Percentiles rank a stretch among this genome's conserved stretches.
Evolutionary conservation across 2,329 filamentous ascomycete genomes (phyloP).

Genomic region (Cyphellophora europaea): DNA sequence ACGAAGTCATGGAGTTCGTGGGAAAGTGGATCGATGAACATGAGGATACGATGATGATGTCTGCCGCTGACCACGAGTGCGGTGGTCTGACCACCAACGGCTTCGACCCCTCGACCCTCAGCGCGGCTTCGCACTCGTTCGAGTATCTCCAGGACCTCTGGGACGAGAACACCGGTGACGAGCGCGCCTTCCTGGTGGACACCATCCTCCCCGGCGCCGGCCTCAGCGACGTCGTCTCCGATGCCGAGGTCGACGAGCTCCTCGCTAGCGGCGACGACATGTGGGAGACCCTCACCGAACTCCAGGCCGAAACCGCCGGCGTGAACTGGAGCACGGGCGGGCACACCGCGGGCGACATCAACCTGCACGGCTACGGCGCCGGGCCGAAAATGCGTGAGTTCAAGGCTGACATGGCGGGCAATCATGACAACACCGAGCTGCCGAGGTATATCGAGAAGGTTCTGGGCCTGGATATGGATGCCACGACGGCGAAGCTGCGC

Average conservation of each 20-base stretch:
- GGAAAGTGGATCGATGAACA: not conserved
- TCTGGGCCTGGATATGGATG: not conserved
- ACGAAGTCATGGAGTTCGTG: not conserved
- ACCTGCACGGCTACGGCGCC: not conserved
- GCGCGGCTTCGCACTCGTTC: not conserved
- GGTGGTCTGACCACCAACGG: constrained; percentile 1
- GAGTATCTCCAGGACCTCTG: constrained; percentile 1
- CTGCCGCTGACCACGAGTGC: not conserved
- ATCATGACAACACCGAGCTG: constrained; percentile 1
- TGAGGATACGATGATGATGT: not conserved
- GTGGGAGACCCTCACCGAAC: not conserved
- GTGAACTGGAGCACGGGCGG: not conserved
- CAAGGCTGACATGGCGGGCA: not conserved
- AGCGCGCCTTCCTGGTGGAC: not conserved
- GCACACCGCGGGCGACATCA: not conserved
- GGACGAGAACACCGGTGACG: not conserved
- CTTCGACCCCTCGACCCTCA: not conserved
- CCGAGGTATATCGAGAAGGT: constrained; percentile 1
- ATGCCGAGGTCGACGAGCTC: not conserved
- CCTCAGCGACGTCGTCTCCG: not conserved
- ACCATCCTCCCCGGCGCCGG: not conserved
- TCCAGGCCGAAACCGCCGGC: not conserved
- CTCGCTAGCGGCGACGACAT: not conserved
- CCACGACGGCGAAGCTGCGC: not conserved
- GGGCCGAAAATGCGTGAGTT: not conserved